Evolutionary conservation across 129 eudicot genomes (phyloP).

Genomic region (Cynara cardunculus): DNA sequence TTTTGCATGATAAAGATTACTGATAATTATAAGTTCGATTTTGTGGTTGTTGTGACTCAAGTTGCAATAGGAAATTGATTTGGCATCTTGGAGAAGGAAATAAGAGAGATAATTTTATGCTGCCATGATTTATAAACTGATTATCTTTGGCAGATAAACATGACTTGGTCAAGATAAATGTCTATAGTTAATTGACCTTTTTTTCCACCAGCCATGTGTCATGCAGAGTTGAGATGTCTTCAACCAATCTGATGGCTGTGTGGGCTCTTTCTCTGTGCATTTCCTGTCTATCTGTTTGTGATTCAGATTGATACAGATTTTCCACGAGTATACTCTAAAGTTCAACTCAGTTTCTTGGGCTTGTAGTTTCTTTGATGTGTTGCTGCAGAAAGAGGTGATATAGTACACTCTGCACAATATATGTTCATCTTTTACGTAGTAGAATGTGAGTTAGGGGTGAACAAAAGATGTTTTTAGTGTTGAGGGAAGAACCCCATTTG

Average conservation of each 20-base stretch:
- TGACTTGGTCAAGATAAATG: not conserved
- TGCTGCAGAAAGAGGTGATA: no score
- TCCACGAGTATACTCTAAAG: not conserved
- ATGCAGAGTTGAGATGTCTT: not conserved
- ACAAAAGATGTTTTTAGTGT: not conserved
- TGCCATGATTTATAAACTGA: conserved; percentile 1
- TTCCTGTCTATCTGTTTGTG: not conserved
- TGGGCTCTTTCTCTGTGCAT: not conserved
- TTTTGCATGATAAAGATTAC: not conserved
- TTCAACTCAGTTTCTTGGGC: not conserved
- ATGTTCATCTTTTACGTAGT: not conserved
- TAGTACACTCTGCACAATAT: not conserved
- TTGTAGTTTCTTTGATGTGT: not conserved
- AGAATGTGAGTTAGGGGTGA: not conserved
- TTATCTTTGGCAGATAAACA: not conserved
- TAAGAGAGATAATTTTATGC: not conserved
- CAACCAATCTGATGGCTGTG: not conserved
- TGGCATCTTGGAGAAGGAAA: not conserved
- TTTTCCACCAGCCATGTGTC: not conserved
- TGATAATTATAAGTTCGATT: not conserved
- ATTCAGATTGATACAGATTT: not conserved
- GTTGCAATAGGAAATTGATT: not conserved
- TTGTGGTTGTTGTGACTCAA: not conserved
- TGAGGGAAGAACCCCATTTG: not conserved
- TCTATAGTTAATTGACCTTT: not conserved